These are phyloP conservation scores for Pleurotus platypus DNA, from an alignment of 768 basidiomycete species.

Conservation along the genomic window DNA sequence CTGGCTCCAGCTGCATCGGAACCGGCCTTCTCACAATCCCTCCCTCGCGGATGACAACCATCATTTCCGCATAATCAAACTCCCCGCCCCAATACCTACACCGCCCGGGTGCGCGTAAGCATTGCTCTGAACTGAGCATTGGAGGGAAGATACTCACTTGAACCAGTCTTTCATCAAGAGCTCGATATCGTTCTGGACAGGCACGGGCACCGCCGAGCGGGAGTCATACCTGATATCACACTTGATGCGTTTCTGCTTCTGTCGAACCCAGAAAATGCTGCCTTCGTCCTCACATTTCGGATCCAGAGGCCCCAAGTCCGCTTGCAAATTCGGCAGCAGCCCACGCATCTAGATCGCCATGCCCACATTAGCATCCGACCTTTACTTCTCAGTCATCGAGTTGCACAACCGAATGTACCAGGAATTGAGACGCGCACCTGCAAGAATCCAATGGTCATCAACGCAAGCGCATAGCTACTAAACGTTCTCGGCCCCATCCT, in stretches of 20 bases:
- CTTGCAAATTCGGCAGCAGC: conserved; percentile 52
- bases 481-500: conserved; percentile 31
- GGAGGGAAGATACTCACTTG: conserved; percentile 25
- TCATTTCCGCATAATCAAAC: conserved; percentile 27
- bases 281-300: conserved; percentile 3
- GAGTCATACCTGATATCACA: conserved; percentile 29
- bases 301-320: conserved; percentile 19
- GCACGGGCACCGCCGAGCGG: conserved; percentile 11
- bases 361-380: neutral
- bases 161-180: conserved; percentile 37
- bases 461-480: conserved; percentile 56
- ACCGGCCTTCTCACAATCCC: conserved; percentile 27
- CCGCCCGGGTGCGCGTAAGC: neutral
- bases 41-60: conserved; percentile 37
- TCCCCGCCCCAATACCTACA: conserved; percentile 43
- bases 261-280: conserved; percentile 29
- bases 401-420: neutral
- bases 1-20: neutral
- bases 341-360: conserved; percentile 29
- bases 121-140: neutral
- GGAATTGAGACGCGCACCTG: conserved; percentile 38
- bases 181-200: conserved; percentile 11
- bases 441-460: conserved; percentile 60
- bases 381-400: neutral
- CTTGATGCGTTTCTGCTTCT: conserved; percentile 7